phyloP scores from a whole-genome alignment of 2,329 filamentous ascomycete genomes.

The Nannizziopsis arthrosporioides region DNA sequence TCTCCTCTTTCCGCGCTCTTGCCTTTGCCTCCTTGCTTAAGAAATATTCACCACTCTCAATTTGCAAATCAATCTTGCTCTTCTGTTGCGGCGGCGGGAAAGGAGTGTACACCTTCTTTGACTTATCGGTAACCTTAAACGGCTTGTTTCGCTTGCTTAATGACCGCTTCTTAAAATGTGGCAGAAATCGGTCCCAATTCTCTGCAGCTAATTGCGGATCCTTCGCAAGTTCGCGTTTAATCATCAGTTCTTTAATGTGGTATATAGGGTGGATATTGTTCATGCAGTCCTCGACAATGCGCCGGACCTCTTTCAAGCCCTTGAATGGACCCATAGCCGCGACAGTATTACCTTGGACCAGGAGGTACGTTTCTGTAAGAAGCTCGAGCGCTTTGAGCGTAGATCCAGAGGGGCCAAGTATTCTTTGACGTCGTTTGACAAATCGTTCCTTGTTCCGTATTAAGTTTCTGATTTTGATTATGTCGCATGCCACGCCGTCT shows the following conservation, averaged over 20 bases:
- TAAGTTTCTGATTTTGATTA: constrained; percentile 87
- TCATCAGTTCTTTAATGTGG: constrained; percentile 92
- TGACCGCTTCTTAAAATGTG: constrained; percentile 91
- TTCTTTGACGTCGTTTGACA: constrained; percentile 84
- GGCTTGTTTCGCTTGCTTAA: constrained; percentile 74
- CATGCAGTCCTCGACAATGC: constrained; percentile 93
- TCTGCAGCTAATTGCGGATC: constrained; percentile 76
- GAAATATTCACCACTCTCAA: constrained; percentile 97
- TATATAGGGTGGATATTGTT: constrained; percentile 81
- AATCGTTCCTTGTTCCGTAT: constrained; percentile 92
- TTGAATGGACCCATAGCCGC: constrained; percentile 85
- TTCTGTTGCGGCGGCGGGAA: constrained; percentile 96
- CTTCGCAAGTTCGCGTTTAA: constrained; percentile 82
- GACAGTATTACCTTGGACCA: constrained; percentile 95
- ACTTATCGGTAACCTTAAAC: constrained; percentile 79
- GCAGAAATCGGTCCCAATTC: constrained; percentile 91
- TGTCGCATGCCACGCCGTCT: constrained; percentile 81
- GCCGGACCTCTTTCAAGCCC: constrained; percentile 80
- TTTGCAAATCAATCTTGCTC: constrained; percentile 97
- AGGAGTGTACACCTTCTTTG: constrained; percentile 87
- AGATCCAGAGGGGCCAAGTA: constrained; percentile 79
- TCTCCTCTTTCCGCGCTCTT: constrained; percentile 63
- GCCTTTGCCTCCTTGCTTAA: constrained; percentile 87
- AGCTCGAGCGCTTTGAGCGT: constrained; percentile 91
- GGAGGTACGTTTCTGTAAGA: constrained; percentile 79